Evolutionary conservation across 768 basidiomycete species (phyloP).

Genomic region (Neoboletus subvelutipes): DNA sequence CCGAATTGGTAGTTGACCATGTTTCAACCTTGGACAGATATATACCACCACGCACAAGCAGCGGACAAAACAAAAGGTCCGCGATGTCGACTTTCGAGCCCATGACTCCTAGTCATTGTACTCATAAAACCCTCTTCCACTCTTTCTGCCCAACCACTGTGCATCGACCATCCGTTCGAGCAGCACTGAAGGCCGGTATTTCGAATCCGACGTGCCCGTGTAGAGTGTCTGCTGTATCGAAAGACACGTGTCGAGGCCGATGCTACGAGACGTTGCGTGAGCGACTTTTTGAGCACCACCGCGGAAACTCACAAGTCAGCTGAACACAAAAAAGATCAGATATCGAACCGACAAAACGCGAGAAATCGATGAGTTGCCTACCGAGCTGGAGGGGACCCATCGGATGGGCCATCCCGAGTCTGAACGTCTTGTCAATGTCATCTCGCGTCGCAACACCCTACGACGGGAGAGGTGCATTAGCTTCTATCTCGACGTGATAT

Average conservation of each 20-base stretch:
- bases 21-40: not conserved
- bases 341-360: not conserved
- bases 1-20: not conserved
- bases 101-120: slow-evolving; percentile 39
- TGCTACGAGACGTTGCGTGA: slow-evolving; percentile 44
- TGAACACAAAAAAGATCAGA: slow-evolving; percentile 13
- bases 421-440: slow-evolving; percentile 93
- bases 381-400: slow-evolving; percentile 94
- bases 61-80: not conserved
- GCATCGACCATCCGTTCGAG: slow-evolving; percentile 97
- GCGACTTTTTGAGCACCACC: not conserved
- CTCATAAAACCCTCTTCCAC: slow-evolving; percentile 93
- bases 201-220: slow-evolving; percentile 86
- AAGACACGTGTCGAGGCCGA: slow-evolving; percentile 96
- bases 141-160: slow-evolving; percentile 90
- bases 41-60: not conserved
- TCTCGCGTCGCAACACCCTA: slow-evolving; percentile 90
- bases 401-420: slow-evolving; percentile 91
- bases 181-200: slow-evolving; percentile 89
- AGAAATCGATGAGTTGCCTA: slow-evolving; percentile 21
- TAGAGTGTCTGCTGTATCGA: slow-evolving; percentile 91
- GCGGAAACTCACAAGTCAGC: slow-evolving; percentile 32
- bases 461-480: not conserved
- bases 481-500: not conserved
- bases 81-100: not conserved